Base-by-base conservation (phyloP, 371 early-diverging fungal species). In the Enterospora canceri region DNA sequence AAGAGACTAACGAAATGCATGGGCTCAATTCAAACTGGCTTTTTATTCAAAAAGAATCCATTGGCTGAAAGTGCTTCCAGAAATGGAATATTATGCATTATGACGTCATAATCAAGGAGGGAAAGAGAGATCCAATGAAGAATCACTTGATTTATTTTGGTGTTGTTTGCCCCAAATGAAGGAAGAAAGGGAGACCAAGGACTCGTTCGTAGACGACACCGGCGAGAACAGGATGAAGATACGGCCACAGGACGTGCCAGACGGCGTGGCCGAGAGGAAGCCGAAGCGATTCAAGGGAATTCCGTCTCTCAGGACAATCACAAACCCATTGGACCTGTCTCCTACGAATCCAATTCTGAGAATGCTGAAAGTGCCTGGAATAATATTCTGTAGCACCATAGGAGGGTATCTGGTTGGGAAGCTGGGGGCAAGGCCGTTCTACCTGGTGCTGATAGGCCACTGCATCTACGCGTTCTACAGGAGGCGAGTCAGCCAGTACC, bases 321-420 rank as follows among this genome's bases (percentile, higher is more conserved):
- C 68, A 48, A 68, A 68, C 65, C 67, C 77, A 29, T 60, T 82
- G 15, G 70, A 73, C 26, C 58, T 79, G n/a, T 70, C 72, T 26
- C 63, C 70, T 15, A 72, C 69, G n/a, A 31, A 29, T 2, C 59
- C 63, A 12, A 32, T 79, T 33, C 68, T 74, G 61, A 59, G 58
- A 24, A 69, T 74, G 30, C 26, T 79, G 8, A 67, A 70, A 46
- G 59, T 77, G 0, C 80, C 80, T 47, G 72, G 69, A 19, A 50
- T 81, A 30, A 66, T 81, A 2, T 67, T 79, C 57, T 57, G 73
- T 16, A 68, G 65, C 29, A 62, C 62, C 21, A 23, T 78, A 0
- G 56, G 61, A 31, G 73, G 71, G 0, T 82, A 79, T 59, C n/a
- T 79, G 1, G 57, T 79, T 26, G 80, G 80, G 28, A 68, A 60